phyloP scores from a whole-genome alignment of 2,329 filamentous ascomycete species.

The Simplicillium aogashimaense region DNA sequence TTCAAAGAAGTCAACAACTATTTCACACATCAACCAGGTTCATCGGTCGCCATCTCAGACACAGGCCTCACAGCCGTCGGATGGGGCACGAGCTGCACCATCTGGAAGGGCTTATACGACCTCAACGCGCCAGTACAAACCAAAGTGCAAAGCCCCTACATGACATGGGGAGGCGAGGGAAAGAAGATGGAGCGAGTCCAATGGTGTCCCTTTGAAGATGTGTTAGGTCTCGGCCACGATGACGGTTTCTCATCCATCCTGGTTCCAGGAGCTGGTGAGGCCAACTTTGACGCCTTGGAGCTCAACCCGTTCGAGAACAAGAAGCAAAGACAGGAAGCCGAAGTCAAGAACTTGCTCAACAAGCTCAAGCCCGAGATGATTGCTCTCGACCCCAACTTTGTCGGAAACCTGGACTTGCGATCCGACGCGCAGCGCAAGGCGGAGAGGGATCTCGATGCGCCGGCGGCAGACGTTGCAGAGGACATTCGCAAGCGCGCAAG shows the following conservation, averaged over 20 bases:
- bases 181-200: constrained; percentile 67
- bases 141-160: constrained; percentile 81
- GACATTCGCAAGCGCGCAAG: constrained; percentile 68
- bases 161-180: constrained; percentile 85
- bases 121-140: constrained; percentile 61
- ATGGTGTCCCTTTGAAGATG: constrained; percentile 94
- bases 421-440: constrained; percentile 67
- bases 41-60: constrained; percentile 81
- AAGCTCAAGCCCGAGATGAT: constrained; percentile 98
- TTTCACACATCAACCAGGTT: constrained; percentile 71
- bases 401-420: constrained; percentile 77
- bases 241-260: constrained; percentile 83
- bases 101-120: constrained; percentile 86
- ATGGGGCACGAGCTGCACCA: constrained; percentile 78
- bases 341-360: constrained; percentile 83
- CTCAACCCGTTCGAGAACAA: constrained; percentile 89
- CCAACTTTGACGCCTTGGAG: constrained; percentile 92
- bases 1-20: constrained; percentile 90
- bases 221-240: constrained; percentile 77
- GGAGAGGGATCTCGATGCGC: constrained; percentile 71
- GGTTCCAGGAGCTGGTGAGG: constrained; percentile 88
- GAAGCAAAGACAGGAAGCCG: constrained; percentile 85
- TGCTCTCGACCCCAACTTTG: constrained; percentile 80
- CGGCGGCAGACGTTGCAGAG: constrained; percentile 44
- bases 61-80: constrained; percentile 79